Evolutionary conservation across 768 basidiomycete species (phyloP), one percentile per base, ranked within the genome.

Genomic region (Phylloporus sp.): DNA sequence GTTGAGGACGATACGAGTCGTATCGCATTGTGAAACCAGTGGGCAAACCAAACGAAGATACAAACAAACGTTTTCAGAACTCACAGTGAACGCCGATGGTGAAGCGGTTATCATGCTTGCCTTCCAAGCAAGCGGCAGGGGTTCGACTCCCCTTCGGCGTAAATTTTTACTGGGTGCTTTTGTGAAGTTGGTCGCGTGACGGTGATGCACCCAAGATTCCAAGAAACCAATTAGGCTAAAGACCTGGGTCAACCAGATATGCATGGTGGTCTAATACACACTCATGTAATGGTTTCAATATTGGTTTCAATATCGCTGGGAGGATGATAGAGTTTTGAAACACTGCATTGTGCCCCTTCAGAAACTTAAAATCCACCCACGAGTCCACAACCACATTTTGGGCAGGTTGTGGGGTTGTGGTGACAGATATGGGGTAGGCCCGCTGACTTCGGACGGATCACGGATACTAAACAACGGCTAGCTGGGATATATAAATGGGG

Each of bases 91-190:
- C 76, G 67, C 77, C 73, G 76, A 84, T 88, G 85, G 86, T 88
- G 86, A 87, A 88, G 83, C 78, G 86, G 86, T 86, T 88, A 88
- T 87, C 86, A 88, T 88, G 85, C 86, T 88, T 87, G 86, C 84
- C 85, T 88, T 87, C 86, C 86, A 87, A 77, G 75, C 75, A 76
- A 76, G 80, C 80, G 81, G 82, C 81, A 82, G 76, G 82, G 82
- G 82, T 84, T 84, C 81, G 82, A 84, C 79, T 84, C 82, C 81
- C 82, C 76, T 83, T 81, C 75, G 75, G 80, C 59, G 67, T 68
- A 67, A 34, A 8, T 9, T 49, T 40, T 48, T n/a, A 34, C 16
- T 34, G 5, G 6, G n/a, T n/a, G 13, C 12, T n/a, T n/a, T n/a
- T n/a, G n/a, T n/a, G n/a, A n/a, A n/a, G n/a, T n/a, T n/a, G n/a